Conservation (phyloP, 179 eudicot species). For the Silene noctiflora region DNA sequence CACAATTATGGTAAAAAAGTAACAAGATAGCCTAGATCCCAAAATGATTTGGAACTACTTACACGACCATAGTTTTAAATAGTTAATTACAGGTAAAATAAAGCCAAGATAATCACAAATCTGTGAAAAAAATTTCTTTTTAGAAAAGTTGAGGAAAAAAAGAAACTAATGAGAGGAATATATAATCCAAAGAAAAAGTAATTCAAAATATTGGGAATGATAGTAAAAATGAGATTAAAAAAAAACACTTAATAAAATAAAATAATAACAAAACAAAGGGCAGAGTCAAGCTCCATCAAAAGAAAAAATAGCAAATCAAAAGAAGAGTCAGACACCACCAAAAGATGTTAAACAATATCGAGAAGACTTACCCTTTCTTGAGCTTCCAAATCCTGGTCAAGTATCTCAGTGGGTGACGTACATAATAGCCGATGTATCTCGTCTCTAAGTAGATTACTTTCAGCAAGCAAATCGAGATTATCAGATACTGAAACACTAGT, state of each 20-base stretch:
- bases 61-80: neutral
- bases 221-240: neutral
- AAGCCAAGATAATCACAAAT: no score
- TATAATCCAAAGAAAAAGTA: no score
- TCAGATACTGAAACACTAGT: constrained; percentile 35
- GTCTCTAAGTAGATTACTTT: constrained; percentile 54
- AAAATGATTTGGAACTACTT: neutral
- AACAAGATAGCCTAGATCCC: neutral
- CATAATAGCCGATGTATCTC: constrained; percentile 61
- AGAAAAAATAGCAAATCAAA: no score
- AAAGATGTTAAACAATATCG: no score
- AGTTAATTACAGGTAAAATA: no score
- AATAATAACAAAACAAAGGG: constrained; percentile 2
- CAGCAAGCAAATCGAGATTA: constrained; percentile 43
- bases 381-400: constrained; percentile 58
- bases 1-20: neutral
- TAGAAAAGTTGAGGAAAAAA: no score
- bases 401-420: constrained; percentile 48
- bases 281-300: neutral
- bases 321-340: no score
- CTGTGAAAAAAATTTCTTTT: no score
- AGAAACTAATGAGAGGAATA: no score
- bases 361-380: constrained; percentile 57
- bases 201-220: neutral
- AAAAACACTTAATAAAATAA: neutral